A percentile compares a stretch with the other conserved stretches of the same genome.
These are phyloP conservation scores for Pelargonium cotyledonis DNA, from an alignment of 441 rosid species.

Conservation along the genomic window DNA sequence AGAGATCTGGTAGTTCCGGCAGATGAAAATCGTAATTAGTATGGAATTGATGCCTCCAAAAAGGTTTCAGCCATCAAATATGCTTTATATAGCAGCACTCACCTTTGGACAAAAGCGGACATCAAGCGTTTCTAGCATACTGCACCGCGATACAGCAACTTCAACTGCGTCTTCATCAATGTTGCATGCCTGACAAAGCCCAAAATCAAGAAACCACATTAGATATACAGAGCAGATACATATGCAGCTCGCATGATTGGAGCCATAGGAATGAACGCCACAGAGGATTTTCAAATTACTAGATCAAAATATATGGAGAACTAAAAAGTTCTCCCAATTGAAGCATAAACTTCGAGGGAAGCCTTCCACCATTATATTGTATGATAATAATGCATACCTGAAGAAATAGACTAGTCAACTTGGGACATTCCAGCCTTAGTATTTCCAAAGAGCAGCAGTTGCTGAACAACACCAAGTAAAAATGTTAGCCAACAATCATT, in stretches of 20 bases:
- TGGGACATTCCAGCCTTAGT: slow-evolving; percentile 77
- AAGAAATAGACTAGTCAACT: slow-evolving; percentile 80
- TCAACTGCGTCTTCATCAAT: slow-evolving; percentile 70
- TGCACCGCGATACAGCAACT: slow-evolving; percentile 69
- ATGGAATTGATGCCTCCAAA: slow-evolving; percentile 3
- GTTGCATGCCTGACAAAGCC: slow-evolving; percentile 56
- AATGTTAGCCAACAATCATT: slow-evolving; percentile 11
- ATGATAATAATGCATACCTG: slow-evolving; percentile 44
- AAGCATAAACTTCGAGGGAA: too few species aligned
- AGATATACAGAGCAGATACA: background rate
- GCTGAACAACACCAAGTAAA: slow-evolving; percentile 34
- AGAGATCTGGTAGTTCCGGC: slow-evolving; percentile 40
- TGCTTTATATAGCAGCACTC: slow-evolving; percentile 15
- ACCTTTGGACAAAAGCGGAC: slow-evolving; percentile 93
- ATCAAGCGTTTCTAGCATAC: slow-evolving; percentile 82
- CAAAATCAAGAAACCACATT: slow-evolving; percentile 14
- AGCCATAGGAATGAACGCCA: background rate
- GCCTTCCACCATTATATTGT: background rate
- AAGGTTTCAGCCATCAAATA: background rate
- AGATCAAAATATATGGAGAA: background rate
- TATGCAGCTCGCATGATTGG: too few species aligned
- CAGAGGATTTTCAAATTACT: too few species aligned
- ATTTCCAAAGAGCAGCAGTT: slow-evolving; percentile 79
- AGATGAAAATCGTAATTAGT: background rate
- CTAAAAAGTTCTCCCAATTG: background rate